These are phyloP conservation scores for Sugiyamaella pinicola DNA, from an alignment of 1,139 yeast genomes.

Conservation along the genomic window DNA sequence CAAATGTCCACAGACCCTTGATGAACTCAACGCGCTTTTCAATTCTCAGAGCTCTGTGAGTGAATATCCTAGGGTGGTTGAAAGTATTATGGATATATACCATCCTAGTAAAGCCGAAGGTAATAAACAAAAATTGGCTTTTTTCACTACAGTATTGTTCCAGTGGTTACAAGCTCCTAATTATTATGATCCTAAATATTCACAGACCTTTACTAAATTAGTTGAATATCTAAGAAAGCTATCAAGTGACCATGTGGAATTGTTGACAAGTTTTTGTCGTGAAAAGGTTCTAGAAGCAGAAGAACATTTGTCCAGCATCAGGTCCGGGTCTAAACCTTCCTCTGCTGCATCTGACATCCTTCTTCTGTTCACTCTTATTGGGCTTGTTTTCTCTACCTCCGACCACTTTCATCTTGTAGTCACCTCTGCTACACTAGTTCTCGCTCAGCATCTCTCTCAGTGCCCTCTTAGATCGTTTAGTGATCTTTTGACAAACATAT, in stretches of 20 bases:
- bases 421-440: conserved; percentile 76
- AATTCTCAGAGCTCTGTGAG: conserved; percentile 43
- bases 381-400: conserved; percentile 84
- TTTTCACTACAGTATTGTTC: conserved; percentile 59
- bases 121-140: conserved; percentile 72
- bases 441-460: conserved; percentile 69
- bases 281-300: conserved; percentile 53
- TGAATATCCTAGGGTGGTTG: conserved; percentile 54
- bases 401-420: conserved; percentile 92
- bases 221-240: conserved; percentile 57
- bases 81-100: conserved; percentile 58
- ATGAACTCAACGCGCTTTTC: conserved; percentile 51
- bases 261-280: conserved; percentile 61
- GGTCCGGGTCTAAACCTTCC: conserved; percentile 7
- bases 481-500: conserved; percentile 55
- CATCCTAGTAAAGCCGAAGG: conserved; percentile 82
- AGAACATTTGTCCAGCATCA: conserved; percentile 45
- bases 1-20: conserved; percentile 60
- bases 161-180: conserved; percentile 43
- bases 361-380: conserved; percentile 68
- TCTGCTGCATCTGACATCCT: conserved; percentile 48
- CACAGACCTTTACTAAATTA: conserved; percentile 49
- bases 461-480: conserved; percentile 45
- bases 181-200: conserved; percentile 29
- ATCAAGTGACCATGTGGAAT: conserved; percentile 66